A percentile compares a stretch with the other conserved stretches of the same genome.
Conservation (phyloP, 768 basidiomycete species). For the Suillus plorans region DNA sequence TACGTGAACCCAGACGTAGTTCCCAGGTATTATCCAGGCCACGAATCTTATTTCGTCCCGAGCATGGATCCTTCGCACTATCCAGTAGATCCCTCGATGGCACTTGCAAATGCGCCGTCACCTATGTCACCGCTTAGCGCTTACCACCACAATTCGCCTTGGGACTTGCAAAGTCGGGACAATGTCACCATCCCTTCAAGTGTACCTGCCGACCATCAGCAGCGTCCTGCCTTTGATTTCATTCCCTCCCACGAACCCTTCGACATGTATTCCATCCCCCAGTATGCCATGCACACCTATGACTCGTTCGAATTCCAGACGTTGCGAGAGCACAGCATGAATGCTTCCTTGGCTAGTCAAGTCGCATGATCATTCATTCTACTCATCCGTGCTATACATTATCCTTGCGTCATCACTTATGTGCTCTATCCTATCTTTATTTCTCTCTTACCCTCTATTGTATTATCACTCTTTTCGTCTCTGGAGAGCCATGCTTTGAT, state of each 20-base stretch:
- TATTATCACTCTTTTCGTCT: constrained; percentile 16
- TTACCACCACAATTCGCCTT: constrained; percentile 1
- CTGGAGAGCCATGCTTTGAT: constrained; percentile 7
- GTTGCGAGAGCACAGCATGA: constrained; percentile 27
- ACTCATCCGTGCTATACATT: constrained; percentile 4
- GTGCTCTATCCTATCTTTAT: constrained; percentile 17
- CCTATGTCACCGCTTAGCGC: background rate
- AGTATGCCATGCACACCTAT: constrained; percentile 20
- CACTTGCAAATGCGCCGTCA: constrained; percentile 10
- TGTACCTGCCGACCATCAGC: background rate
- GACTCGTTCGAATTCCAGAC: constrained; percentile 36
- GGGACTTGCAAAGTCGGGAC: background rate
- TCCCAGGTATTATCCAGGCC: constrained; percentile 19
- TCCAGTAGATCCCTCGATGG: constrained; percentile 16
- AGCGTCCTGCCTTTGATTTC: constrained; percentile 19
- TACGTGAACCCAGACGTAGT: constrained; percentile 26
- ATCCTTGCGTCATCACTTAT: background rate
- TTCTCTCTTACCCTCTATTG: constrained; percentile 22
- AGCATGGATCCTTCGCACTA: constrained; percentile 19
- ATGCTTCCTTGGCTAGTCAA: constrained; percentile 18
- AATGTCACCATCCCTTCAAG: background rate
- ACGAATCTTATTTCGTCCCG: constrained; percentile 6
- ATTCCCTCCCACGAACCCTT: constrained; percentile 18
- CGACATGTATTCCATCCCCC: constrained; percentile 17
- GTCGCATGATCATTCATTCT: constrained; percentile 16